Evolutionary conservation across 1,284 basidiomycete genomes (phyloP), one percentile per base, ranked within the genome.

Genomic region (Laetiporus sulphureus): DNA sequence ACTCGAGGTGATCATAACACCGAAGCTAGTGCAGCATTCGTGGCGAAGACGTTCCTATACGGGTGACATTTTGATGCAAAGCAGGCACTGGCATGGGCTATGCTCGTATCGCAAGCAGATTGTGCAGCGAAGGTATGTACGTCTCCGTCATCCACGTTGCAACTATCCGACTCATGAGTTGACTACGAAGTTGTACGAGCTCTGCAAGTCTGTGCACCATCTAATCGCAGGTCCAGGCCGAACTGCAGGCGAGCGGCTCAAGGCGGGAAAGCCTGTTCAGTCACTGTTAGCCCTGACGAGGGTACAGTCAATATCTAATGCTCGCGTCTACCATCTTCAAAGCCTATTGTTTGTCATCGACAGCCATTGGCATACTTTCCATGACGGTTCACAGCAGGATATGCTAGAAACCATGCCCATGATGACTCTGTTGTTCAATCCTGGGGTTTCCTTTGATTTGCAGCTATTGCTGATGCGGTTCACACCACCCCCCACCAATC

Each of bases 41-140:
- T 72, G 18, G 72, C 77, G 0, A 65, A 58, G 16, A 85, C 83
- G 1, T 88, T 91, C 56, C 67, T 75, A 32, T 72, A 81, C 32
- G 89, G 88, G 3, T 76, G 72, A 64, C 75, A 77, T 48, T 91
- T 97, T 53, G 77, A 78, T 44, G 56, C 73, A 0, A 67, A 63
- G 16, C 81, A 90, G 57, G 87, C 88, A 0, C 58, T 90, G 27
- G 72, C 79, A 0, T 98, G 94, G 93, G 75, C 79, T 1, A 70
- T 82, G 1, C 63, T 94, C 3, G 83, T 93, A 58, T 64, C 96
- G n/a, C 84, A 88, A 47, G 85, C 90, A 4, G 89, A 93, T 54
- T 85, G 82, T 54, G 72, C 77, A 7, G 72, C 74, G 37, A 77
- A 81, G 66, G 89, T 90, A 54, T n/a, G n/a, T 19, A 13, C 37